Conservation (phyloP, 1,284 basidiomycete species). For the Ustilago trichophora region DNA sequence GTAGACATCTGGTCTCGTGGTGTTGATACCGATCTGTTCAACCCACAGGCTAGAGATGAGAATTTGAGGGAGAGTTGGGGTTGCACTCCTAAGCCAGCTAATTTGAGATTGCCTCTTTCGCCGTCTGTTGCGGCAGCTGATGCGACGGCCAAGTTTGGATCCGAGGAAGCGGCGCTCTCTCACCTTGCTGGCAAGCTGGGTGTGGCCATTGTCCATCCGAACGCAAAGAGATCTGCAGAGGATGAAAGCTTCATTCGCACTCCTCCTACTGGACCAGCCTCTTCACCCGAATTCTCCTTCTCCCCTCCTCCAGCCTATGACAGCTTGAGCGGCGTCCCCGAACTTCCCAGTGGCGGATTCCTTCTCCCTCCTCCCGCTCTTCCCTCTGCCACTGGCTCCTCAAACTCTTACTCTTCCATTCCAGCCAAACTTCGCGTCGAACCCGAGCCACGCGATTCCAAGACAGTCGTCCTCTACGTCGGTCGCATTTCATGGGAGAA, state of each 20-base stretch:
- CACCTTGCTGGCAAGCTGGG: slow-evolving; percentile 53
- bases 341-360: slow-evolving; percentile 40
- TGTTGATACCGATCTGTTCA: slow-evolving; percentile 52
- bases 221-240: too few relatives aligned
- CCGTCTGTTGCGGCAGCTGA: slow-evolving; percentile 39
- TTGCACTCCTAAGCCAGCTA: slow-evolving; percentile 55
- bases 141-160: slow-evolving; percentile 20
- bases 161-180: slow-evolving; percentile 33
- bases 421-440: slow-evolving; percentile 16
- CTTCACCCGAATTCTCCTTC: slow-evolving; percentile 58
- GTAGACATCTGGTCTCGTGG: slow-evolving; percentile 71
- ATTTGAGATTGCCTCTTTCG: slow-evolving; percentile 62
- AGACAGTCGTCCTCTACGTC: slow-evolving; percentile 67
- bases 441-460: slow-evolving; percentile 43
- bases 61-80: slow-evolving; percentile 69
- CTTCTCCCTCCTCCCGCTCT: slow-evolving; percentile 54
- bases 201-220: slow-evolving; percentile 19
- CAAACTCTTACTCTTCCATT: neutral
- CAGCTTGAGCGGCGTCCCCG: slow-evolving; percentile 53
- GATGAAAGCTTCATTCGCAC: slow-evolving; percentile 66
- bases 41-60: slow-evolving; percentile 68
- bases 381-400: too few relatives aligned
- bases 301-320: slow-evolving; percentile 63
- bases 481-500: slow-evolving; percentile 72
- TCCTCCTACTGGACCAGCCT: slow-evolving; percentile 61